These are phyloP conservation scores for Sindora glabra DNA, from an alignment of 306 rosid genomes.

Conservation along the genomic window DNA sequence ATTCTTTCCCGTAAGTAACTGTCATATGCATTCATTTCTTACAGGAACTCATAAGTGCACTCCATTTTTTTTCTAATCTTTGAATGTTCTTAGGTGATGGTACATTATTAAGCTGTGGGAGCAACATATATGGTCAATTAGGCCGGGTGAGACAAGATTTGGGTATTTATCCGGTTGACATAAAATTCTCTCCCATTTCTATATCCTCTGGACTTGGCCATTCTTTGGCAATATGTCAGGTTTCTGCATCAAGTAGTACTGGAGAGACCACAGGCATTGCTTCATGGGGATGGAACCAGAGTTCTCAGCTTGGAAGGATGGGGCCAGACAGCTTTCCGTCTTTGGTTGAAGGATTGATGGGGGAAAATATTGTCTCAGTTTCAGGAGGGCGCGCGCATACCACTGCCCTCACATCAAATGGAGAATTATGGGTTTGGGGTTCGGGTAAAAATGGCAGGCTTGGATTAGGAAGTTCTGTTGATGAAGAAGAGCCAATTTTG, in stretches of 20 bases:
- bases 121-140: conserved; percentile 68
- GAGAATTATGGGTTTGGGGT: conserved; percentile 90
- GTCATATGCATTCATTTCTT: conserved; percentile 4
- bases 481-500: conserved; percentile 59
- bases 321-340: conserved; percentile 51
- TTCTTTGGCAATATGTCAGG: conserved; percentile 71
- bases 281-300: conserved; percentile 92
- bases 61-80: background rate
- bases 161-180: conserved; percentile 70
- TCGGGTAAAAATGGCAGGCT: conserved; percentile 84
- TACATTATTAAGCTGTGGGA: conserved; percentile 70
- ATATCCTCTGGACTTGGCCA: conserved; percentile 88
- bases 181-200: conserved; percentile 32
- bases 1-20: conserved; percentile 59
- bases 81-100: conserved; percentile 49
- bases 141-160: conserved; percentile 56
- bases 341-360: conserved; percentile 47
- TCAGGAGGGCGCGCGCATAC: conserved; percentile 90
- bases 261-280: conserved; percentile 36
- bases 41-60: background rate
- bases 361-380: conserved; percentile 50
- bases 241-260: conserved; percentile 22
- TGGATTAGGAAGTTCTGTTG: conserved; percentile 65
- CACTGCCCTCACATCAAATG: conserved; percentile 52
- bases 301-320: conserved; percentile 72